Base-by-base conservation (phyloP, 345 rosid species). In the Lagerstroemia speciosa region DNA sequence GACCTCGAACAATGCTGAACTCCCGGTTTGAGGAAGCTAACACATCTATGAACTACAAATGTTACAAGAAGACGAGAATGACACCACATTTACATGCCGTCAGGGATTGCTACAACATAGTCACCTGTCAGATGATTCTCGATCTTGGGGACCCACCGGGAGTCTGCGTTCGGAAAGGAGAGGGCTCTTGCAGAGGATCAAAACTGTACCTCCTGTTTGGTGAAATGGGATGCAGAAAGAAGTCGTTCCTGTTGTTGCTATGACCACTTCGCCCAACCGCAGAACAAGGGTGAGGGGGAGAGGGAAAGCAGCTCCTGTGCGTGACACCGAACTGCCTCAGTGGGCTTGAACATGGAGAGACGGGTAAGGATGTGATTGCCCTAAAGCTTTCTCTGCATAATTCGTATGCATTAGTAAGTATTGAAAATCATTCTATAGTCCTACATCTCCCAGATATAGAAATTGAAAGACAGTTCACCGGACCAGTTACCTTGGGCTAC, bases 321-420 rank as follows among this genome's bases (percentile, higher is more conserved):
- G 91, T 80, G 0, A 87, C 67, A 61, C 88, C 93, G 43, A 72
- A 63, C 58, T 86, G 84, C 41, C 99, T 80, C 73, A 94, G 74
- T 3, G 99, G 99, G 74, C 99, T 94, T 65, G 99, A 85, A 78
- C 82, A 81, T 29, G 96, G 99, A 69, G 99, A 94, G 32, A 87
- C 99, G 0, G 97, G 99, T 75, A 88, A 77, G 5, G 99, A 94
- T 2, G 93, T 78, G 52, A 89, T 89, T 67, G 73, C 79, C 77
- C 93, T 83, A 45, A 69, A 76, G 66, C 79, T 86, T 70, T 88
- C 96, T 77, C 99, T 94, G 67, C 67, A 65, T 2, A n/a, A 24
- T 69, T 8, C 5, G 20, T 31, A 7, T 9, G 29, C 29, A 58
- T 29, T 12, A 10, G 20, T 36, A 64, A 37, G 50, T n/a, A 58